phyloP scores from a whole-genome alignment of 306 rosid species.

The Pyrus bretschneideri region DNA sequence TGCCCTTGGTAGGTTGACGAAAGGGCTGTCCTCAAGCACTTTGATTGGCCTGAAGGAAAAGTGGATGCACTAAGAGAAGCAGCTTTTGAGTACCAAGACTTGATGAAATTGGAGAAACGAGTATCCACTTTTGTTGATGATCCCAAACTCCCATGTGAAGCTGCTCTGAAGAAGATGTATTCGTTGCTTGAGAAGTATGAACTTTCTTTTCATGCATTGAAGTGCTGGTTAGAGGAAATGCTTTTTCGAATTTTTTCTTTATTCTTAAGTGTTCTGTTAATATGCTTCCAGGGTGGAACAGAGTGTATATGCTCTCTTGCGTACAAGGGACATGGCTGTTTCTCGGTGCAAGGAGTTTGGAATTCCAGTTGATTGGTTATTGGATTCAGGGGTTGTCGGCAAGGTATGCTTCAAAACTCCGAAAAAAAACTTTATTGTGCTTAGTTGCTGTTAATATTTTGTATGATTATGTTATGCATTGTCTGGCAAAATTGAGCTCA shows the following conservation, averaged over 20 bases:
- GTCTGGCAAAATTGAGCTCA: background rate
- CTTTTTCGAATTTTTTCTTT: background rate
- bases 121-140: constrained; percentile 82
- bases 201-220: constrained; percentile 17
- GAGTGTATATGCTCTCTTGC: constrained; percentile 79
- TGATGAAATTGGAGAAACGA: constrained; percentile 77
- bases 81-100: constrained; percentile 90
- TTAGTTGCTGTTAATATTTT: background rate
- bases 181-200: constrained; percentile 92
- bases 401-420: constrained; percentile 48
- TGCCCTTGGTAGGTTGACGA: constrained; percentile 69
- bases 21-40: constrained; percentile 97
- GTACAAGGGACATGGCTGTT: constrained; percentile 95
- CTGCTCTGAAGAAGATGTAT: constrained; percentile 92
- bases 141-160: constrained; percentile 73
- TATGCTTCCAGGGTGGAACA: constrained; percentile 67
- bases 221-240: background rate
- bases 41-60: constrained; percentile 99
- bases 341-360: constrained; percentile 91
- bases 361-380: constrained; percentile 83
- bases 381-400: constrained; percentile 93
- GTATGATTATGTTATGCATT: background rate
- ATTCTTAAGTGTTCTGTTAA: background rate
- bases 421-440: background rate
- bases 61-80: constrained; percentile 99